Conservation (phyloP, 1,284 basidiomycete genomes). For the Puccinia hordei region DNA sequence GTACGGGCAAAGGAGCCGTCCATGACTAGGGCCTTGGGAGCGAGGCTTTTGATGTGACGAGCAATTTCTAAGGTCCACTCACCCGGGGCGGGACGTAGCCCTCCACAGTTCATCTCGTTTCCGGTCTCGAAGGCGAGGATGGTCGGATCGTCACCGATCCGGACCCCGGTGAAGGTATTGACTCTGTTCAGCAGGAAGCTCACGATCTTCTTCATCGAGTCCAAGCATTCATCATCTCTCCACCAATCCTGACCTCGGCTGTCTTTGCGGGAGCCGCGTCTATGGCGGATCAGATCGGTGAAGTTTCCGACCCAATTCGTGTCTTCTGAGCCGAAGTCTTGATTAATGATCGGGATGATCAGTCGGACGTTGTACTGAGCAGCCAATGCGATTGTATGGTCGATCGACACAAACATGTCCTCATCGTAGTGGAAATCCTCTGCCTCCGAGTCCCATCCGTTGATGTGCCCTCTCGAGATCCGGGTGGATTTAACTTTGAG, state of each 20-base stretch:
- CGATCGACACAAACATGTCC: slow-evolving; percentile 49
- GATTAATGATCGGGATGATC: slow-evolving; percentile 50
- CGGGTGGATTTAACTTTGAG: slow-evolving; percentile 46
- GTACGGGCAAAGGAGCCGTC: slow-evolving; percentile 55
- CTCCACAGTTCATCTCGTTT: slow-evolving; percentile 48
- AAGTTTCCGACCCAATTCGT: slow-evolving; percentile 42
- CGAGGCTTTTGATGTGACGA: slow-evolving; percentile 34
- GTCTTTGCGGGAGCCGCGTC: slow-evolving; percentile 29
- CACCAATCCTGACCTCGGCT: slow-evolving; percentile 44
- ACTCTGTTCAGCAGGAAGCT: slow-evolving; percentile 27
- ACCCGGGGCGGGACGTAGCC: slow-evolving; percentile 48
- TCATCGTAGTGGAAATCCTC: slow-evolving; percentile 50
- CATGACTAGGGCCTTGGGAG: slow-evolving; percentile 45
- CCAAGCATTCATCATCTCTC: slow-evolving; percentile 20
- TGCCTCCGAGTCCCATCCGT: slow-evolving; percentile 37
- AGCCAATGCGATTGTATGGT: slow-evolving; percentile 47
- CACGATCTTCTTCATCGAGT: slow-evolving; percentile 22
- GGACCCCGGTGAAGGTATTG: slow-evolving; percentile 41
- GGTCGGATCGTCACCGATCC: slow-evolving; percentile 38
- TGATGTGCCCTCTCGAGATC: slow-evolving; percentile 44
- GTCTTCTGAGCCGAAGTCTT: slow-evolving; percentile 27
- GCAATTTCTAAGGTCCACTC: slow-evolving; percentile 48
- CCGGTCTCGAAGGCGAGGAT: slow-evolving; percentile 43
- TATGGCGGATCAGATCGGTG: slow-evolving; percentile 47
- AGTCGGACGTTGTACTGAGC: slow-evolving; percentile 34